Percentiles rank a stretch among this genome's conserved stretches.
Evolutionary conservation across 2,329 filamentous ascomycete genomes (phyloP).

Genomic region (Trichoderma simmonsii): DNA sequence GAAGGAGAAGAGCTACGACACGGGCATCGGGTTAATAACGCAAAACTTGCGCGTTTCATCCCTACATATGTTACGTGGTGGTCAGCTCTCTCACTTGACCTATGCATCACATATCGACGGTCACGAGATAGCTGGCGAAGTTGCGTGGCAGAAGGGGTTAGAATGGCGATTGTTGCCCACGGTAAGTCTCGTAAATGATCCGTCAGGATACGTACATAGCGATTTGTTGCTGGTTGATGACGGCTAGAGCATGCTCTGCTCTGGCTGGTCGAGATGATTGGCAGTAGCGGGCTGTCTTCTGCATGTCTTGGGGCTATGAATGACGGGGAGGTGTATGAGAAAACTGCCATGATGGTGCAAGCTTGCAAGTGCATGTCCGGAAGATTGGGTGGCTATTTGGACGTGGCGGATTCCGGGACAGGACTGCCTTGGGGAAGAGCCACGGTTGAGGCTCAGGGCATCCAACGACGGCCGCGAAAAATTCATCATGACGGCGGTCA

Average conservation of each 20-base stretch:
- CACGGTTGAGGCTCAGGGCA: slow-evolving; percentile 2
- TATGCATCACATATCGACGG: neutral
- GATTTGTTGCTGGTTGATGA: slow-evolving; percentile 18
- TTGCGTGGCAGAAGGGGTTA: slow-evolving; percentile 3
- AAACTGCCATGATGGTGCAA: slow-evolving; percentile 3
- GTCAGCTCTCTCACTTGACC: neutral
- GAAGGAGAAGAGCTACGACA: neutral
- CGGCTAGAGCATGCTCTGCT: slow-evolving; percentile 6
- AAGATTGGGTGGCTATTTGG: neutral
- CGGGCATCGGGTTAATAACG: neutral
- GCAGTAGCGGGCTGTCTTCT: neutral
- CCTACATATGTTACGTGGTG: neutral
- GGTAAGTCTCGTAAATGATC: slow-evolving; percentile 35
- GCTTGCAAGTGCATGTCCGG: slow-evolving; percentile 18
- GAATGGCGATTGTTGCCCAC: neutral
- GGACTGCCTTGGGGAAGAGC: slow-evolving; percentile 7
- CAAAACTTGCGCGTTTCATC: neutral
- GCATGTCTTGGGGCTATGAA: slow-evolving; percentile 19
- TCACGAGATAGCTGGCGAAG: neutral
- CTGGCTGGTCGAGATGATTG: neutral
- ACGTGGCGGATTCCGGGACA: slow-evolving; percentile 5
- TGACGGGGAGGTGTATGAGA: slow-evolving; percentile 24
- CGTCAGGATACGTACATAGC: slow-evolving; percentile 38
- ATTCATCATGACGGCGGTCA: slow-evolving; percentile 6
- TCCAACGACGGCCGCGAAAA: neutral